phyloP scores from a whole-genome alignment of 306 rosid genomes.

The Castanea mollissima region DNA sequence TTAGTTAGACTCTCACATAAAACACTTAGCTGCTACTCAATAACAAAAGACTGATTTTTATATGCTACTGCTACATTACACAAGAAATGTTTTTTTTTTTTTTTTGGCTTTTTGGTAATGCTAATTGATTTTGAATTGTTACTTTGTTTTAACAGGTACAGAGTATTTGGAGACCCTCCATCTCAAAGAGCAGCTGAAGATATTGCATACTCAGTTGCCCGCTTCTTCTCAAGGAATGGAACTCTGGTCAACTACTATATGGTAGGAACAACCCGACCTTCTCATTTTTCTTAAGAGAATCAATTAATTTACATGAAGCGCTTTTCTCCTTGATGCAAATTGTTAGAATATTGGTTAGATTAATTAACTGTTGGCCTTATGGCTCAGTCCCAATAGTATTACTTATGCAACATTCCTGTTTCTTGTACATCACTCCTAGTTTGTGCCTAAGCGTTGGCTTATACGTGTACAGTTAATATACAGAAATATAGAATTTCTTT shows the following conservation, averaged over 20 bases:
- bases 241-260: conserved; percentile 77
- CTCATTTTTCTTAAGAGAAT: not conserved
- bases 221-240: conserved; percentile 82
- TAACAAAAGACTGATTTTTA: not conserved
- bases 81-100: not conserved
- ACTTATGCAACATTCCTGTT: no score
- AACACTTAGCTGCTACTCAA: not conserved
- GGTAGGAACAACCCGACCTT: conserved; percentile 40
- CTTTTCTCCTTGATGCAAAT: conserved; percentile 1
- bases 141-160: conserved; percentile 58
- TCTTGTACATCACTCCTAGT: no score
- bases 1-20: not conserved
- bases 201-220: conserved; percentile 75
- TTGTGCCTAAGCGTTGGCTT: no score
- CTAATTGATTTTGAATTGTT: conserved; percentile 6
- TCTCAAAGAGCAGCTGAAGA: conserved; percentile 89
- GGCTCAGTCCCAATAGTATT: no score
- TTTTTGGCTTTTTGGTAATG: conserved; percentile 1
- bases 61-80: no score
- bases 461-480: no score
- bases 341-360: no score
- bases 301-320: not conserved
- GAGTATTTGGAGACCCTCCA: conserved; percentile 75
- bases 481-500: no score
- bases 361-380: no score